Conservation (phyloP, 768 basidiomycete species). For the Collybiopsis luxurians region DNA sequence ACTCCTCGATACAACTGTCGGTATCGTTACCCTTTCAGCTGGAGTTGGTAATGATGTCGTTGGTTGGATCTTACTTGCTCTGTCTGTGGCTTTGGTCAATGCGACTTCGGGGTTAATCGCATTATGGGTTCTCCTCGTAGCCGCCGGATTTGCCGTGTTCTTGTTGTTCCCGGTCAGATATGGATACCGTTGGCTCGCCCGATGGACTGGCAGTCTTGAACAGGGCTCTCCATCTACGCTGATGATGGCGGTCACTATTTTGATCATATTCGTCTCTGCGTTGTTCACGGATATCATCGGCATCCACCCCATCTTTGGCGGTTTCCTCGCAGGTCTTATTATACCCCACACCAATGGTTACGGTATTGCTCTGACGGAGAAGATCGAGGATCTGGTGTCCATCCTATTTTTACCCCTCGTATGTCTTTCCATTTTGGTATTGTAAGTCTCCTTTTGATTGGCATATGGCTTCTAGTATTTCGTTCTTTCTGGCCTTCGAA, state of each 20-base stretch:
- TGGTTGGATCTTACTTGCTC: slow-evolving; percentile 84
- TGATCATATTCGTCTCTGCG: slow-evolving; percentile 69
- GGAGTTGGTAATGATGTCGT: slow-evolving; percentile 76
- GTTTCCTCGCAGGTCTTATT: slow-evolving; percentile 79
- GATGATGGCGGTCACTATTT: slow-evolving; percentile 79
- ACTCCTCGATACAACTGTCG: slow-evolving; percentile 83
- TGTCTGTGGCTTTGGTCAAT: slow-evolving; percentile 83
- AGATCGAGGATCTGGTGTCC: slow-evolving; percentile 82
- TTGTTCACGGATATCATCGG: slow-evolving; percentile 90
- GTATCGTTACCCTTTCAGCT: slow-evolving; percentile 76
- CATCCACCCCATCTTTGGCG: slow-evolving; percentile 69
- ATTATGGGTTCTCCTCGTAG: slow-evolving; percentile 73
- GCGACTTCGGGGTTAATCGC: slow-evolving; percentile 72
- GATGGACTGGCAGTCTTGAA: slow-evolving; percentile 69
- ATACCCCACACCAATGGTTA: slow-evolving; percentile 83
- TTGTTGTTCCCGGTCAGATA: slow-evolving; percentile 63
- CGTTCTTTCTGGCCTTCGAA: slow-evolving; percentile 72
- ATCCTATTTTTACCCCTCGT: slow-evolving; percentile 78
- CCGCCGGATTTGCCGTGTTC: slow-evolving; percentile 63
- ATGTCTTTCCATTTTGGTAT: slow-evolving; percentile 6
- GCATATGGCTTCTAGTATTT: slow-evolving; percentile 61
- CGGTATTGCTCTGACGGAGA: slow-evolving; percentile 77
- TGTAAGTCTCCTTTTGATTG: slow-evolving; percentile 3
- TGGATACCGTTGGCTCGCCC: slow-evolving; percentile 65
- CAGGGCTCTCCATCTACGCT: slow-evolving; percentile 65